Conservation (phyloP, 2,329 filamentous ascomycete species). For the Cyanodermella asteris region DNA sequence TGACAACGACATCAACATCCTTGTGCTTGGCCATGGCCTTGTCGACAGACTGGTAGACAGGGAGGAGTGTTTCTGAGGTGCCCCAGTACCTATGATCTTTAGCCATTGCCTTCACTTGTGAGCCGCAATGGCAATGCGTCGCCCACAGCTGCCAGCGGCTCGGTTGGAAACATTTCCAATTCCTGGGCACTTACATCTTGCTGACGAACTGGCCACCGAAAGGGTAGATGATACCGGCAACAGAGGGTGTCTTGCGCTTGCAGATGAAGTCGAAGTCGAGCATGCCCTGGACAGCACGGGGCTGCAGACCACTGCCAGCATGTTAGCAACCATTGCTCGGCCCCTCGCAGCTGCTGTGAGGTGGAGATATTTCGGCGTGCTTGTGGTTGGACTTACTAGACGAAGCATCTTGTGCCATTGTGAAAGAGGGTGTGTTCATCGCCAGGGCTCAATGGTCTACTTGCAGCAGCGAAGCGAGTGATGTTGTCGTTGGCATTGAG, state of each 20-base stretch:
- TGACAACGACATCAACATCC: constrained; percentile 94
- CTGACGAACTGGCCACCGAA: constrained; percentile 99
- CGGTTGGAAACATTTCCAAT: neutral
- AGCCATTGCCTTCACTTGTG: constrained; percentile 1
- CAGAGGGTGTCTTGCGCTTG: constrained; percentile 90
- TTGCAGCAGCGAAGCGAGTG: constrained; percentile 81
- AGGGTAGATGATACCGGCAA: constrained; percentile 98
- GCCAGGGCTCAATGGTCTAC: constrained; percentile 73
- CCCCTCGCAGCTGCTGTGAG: neutral
- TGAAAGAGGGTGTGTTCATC: constrained; percentile 86
- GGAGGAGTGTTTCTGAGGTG: constrained; percentile 93
- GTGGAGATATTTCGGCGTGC: constrained; percentile 5
- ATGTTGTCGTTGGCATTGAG: constrained; percentile 94
- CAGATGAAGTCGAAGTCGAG: constrained; percentile 99
- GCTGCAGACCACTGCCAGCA: constrained; percentile 58
- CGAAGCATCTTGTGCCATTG: constrained; percentile 98
- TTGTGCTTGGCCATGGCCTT: constrained; percentile 93
- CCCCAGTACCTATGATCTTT: constrained; percentile 59
- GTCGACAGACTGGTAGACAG: constrained; percentile 83
- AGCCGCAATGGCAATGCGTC: neutral
- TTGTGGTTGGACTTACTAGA: constrained; percentile 43
- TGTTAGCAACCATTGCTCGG: neutral
- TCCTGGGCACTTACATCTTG: constrained; percentile 54
- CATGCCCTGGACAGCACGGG: constrained; percentile 76
- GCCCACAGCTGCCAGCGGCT: neutral